Evolutionary conservation across 2,329 filamentous ascomycete species (phyloP).

Genomic region (Ampelomyces quisqualis): DNA sequence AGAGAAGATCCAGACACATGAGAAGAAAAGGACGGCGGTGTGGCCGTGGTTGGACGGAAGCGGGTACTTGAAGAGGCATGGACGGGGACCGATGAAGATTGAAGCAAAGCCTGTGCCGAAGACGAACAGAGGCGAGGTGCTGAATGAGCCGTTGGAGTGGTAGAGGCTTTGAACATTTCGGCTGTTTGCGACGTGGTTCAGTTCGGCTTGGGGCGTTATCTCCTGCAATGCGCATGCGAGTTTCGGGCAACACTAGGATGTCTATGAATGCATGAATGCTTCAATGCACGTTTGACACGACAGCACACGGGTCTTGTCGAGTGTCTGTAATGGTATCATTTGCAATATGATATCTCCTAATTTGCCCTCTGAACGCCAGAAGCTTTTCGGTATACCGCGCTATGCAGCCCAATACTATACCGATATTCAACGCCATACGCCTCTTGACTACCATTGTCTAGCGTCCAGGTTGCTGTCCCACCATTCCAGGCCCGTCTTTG

Average conservation of each 20-base stretch:
- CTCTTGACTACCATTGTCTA: conserved; percentile 6
- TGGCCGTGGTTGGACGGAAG: conserved; percentile 91
- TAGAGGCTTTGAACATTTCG: conserved; percentile 52
- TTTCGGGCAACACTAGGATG: neutral
- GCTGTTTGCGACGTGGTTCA: too few relatives aligned
- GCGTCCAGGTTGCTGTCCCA: conserved; percentile 21
- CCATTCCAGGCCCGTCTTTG: conserved; percentile 62
- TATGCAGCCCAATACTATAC: conserved; percentile 10
- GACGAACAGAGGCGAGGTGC: conserved; percentile 83
- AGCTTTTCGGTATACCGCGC: conserved; percentile 10
- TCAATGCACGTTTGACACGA: too few relatives aligned
- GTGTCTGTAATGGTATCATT: too few relatives aligned
- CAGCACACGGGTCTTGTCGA: too few relatives aligned
- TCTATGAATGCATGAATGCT: neutral
- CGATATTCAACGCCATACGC: conserved; percentile 13
- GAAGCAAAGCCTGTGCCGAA: conserved; percentile 72
- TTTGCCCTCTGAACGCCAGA: neutral
- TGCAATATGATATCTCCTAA: neutral
- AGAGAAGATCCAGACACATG: conserved; percentile 82
- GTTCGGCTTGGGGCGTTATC: too few relatives aligned
- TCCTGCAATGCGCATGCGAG: neutral
- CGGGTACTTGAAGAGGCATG: conserved; percentile 68
- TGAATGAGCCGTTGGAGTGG: conserved; percentile 88
- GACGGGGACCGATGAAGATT: conserved; percentile 61
- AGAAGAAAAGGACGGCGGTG: conserved; percentile 71